These are phyloP conservation scores for Fusarium burgessii DNA, from an alignment of 2,329 filamentous ascomycete species.

Conservation along the genomic window DNA sequence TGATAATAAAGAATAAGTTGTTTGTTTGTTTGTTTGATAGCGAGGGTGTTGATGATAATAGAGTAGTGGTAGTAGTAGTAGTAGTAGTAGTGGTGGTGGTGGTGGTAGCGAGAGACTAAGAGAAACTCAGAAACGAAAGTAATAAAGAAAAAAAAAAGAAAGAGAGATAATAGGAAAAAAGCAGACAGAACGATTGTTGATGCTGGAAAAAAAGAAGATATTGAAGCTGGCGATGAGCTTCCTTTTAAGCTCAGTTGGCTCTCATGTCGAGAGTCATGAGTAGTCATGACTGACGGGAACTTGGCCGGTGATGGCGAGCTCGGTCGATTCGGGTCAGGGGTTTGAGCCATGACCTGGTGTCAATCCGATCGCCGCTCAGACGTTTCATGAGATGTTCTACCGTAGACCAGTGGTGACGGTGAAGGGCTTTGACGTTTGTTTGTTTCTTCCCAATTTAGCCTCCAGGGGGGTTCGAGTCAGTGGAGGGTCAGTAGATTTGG, in stretches of 20 bases:
- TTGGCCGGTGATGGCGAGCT: constrained; percentile 2
- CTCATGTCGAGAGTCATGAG: not conserved
- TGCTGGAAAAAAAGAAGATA: constrained; percentile 8
- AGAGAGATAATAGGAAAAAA: constrained; percentile 14
- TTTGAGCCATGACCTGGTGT: constrained; percentile 23
- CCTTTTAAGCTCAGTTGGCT: constrained; percentile 25
- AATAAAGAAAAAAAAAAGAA: constrained; percentile 14
- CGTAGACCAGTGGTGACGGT: constrained; percentile 29
- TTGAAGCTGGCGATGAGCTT: constrained; percentile 16
- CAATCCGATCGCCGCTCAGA: constrained; percentile 35
- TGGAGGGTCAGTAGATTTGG: constrained; percentile 3
- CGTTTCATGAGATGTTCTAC: constrained; percentile 34
- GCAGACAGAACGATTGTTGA: constrained; percentile 29
- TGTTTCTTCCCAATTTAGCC: constrained; percentile 33
- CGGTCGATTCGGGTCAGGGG: constrained; percentile 18
- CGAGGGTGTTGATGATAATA: constrained; percentile 6
- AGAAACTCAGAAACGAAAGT: constrained; percentile 16
- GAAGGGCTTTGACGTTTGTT: constrained; percentile 24
- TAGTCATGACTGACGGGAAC: not conserved
- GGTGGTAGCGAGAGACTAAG: constrained; percentile 6
- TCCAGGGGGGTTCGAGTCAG: constrained; percentile 30
- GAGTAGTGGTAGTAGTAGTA: not conserved
- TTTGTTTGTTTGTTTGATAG: constrained; percentile 8
- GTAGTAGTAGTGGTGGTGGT: not conserved
- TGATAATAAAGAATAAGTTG: constrained; percentile 1